Evolutionary conservation across 306 rosid species (phyloP).

Genomic region (Cercis canadensis): DNA sequence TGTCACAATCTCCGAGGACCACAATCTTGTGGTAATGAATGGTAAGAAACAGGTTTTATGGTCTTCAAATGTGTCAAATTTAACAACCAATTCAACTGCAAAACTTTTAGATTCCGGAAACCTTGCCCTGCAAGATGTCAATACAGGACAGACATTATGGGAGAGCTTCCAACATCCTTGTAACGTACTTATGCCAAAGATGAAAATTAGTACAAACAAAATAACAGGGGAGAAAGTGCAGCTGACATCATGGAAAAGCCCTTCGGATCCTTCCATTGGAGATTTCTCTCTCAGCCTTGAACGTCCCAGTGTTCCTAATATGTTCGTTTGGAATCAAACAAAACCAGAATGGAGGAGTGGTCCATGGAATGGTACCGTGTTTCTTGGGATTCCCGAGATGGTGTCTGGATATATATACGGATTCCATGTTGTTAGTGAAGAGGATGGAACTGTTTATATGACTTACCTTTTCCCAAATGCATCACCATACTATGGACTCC

Average conservation of each 20-base stretch:
- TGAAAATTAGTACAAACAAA: conserved; percentile 21
- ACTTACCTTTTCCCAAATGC: neutral
- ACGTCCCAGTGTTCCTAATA: conserved; percentile 10
- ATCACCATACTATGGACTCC: neutral
- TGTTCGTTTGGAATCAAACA: conserved; percentile 26
- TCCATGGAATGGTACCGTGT: conserved; percentile 41
- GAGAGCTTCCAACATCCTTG: conserved; percentile 48
- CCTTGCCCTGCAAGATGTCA: conserved; percentile 40
- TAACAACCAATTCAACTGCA: conserved; percentile 13
- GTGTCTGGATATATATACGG: conserved; percentile 16
- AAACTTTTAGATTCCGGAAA: conserved; percentile 43
- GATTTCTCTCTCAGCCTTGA: conserved; percentile 25
- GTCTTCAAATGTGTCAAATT: conserved; percentile 50
- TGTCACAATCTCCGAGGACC: conserved; percentile 27
- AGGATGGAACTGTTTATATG: neutral
- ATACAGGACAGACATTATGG: conserved; percentile 37
- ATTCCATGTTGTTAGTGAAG: neutral
- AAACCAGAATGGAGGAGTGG: conserved; percentile 28
- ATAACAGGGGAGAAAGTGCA: conserved; percentile 1
- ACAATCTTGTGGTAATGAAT: conserved; percentile 39
- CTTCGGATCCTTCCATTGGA: conserved; percentile 41
- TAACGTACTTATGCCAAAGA: conserved; percentile 1
- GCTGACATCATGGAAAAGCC: conserved; percentile 37
- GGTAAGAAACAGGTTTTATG: conserved; percentile 27
- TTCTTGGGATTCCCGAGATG: conserved; percentile 33